These are phyloP conservation scores for Lippia alba DNA, from an alignment of 305 asterid genomes.

Conservation along the genomic window DNA sequence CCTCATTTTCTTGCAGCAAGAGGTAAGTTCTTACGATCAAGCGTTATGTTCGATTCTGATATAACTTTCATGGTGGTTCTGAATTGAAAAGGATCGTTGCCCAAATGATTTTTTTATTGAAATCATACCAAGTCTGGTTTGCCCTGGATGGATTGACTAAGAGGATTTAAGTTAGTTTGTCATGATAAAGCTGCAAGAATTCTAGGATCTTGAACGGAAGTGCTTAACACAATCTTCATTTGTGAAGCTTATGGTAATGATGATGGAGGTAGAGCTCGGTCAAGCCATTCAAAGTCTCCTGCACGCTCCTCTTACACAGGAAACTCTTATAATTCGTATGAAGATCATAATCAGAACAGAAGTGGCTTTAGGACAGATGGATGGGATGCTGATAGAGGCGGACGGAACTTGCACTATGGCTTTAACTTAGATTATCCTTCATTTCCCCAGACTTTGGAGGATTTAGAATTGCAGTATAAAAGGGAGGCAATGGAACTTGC, in stretches of 20 bases:
- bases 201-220: slow-evolving; percentile 72
- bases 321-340: slow-evolving; percentile 62
- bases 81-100: slow-evolving; percentile 69
- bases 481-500: slow-evolving; percentile 88
- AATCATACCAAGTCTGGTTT: slow-evolving; percentile 70
- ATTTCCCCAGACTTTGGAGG: slow-evolving; percentile 72
- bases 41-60: slow-evolving; percentile 84
- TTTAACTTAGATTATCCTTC: slow-evolving; percentile 58
- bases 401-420: slow-evolving; percentile 55
- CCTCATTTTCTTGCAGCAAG: slow-evolving; percentile 80
- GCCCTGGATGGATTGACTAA: slow-evolving; percentile 67
- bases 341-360: slow-evolving; percentile 70
- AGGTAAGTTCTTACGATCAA: slow-evolving; percentile 98
- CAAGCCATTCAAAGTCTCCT: slow-evolving; percentile 91
- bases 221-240: slow-evolving; percentile 91
- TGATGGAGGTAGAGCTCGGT: slow-evolving; percentile 85
- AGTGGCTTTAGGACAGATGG: slow-evolving; percentile 67
- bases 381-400: slow-evolving; percentile 70
- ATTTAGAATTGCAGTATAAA: slow-evolving; percentile 68
- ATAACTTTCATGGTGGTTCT: slow-evolving; percentile 79
- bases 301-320: slow-evolving; percentile 52
- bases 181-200: slow-evolving; percentile 88
- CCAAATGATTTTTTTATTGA: slow-evolving; percentile 59
- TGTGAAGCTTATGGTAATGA: slow-evolving; percentile 98
- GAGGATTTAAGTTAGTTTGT: slow-evolving; percentile 72